Evolutionary conservation across 2,329 filamentous ascomycete genomes (phyloP), one percentile per base, ranked within the genome.

Genomic region (Corynespora cassiicola): DNA sequence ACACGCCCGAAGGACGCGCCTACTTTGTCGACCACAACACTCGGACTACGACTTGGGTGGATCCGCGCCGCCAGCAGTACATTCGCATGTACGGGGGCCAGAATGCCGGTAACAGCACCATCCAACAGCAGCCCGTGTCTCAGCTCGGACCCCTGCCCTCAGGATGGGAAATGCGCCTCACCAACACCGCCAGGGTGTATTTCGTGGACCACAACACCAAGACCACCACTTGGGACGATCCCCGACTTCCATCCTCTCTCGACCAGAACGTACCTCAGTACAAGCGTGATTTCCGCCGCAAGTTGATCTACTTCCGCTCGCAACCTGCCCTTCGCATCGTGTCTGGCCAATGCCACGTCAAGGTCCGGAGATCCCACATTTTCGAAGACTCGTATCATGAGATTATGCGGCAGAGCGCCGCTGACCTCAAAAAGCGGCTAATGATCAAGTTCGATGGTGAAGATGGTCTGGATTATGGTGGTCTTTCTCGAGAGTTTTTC

Each of bases 401-500:
- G 71, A 96, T 99, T 56, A 96, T 96, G 77, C 85, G 92, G 35
- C 94, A 97, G 73, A 95, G 89, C 44, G 89, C 94, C 32, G 91
- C 87, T 11, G 94, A 99, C 69, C 74, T 99, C 49, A 99, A 99
- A 84, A 99, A 99, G 76, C 84, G 94, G 31, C 73, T 99, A 52
- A 99, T 99, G 94, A 96, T 99, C 73, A 99, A 99, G 75, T 99
- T 99, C 57, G 94, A 99, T 56, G 94, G 94, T 31, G 94, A 99
- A 74, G 94, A 99, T 61, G 94, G 94, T 72, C 76, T 99, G 45
- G 94, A 99, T 72, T 99, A 99, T 64, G 94, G 94, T 69, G 94
- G 94, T 79, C 80, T 99, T 39, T 99, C 94, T 22, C 82, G 82
- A 49, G 94, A 99, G 73, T 99, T 99, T 78, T 99, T 99, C 79